Evolutionary conservation across 495 filamentous ascomycete species (phyloP).

Genomic region (Cercophora newfieldiana): DNA sequence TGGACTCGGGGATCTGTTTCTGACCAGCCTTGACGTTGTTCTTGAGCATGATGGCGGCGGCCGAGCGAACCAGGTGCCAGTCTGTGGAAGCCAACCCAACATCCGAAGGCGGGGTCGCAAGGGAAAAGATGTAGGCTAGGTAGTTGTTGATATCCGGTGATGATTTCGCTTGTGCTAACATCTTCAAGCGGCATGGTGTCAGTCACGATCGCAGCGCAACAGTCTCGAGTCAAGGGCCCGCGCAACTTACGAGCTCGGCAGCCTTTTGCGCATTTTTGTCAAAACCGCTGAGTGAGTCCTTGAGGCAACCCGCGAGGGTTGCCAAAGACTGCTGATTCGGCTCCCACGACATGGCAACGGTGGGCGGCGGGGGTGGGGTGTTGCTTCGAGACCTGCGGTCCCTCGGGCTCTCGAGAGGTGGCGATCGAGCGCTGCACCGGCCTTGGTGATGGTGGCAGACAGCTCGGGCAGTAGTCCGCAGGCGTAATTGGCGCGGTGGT

Average conservation of each 20-base stretch:
- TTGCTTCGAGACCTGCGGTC: background rate
- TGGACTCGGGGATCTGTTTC: constrained; percentile 67
- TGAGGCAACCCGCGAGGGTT: constrained; percentile 85
- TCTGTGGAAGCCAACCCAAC: constrained; percentile 56
- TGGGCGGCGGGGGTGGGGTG: constrained; percentile 7
- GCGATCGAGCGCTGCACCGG: constrained; percentile 8
- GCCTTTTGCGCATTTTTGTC: constrained; percentile 77
- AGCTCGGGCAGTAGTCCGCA: background rate
- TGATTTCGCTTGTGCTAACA: constrained; percentile 87
- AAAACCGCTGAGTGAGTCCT: constrained; percentile 85
- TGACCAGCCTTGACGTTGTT: constrained; percentile 78
- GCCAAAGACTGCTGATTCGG: constrained; percentile 81
- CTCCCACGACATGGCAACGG: constrained; percentile 80
- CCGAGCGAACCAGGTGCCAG: constrained; percentile 76
- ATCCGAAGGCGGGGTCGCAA: constrained; percentile 57
- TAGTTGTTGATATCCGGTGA: constrained; percentile 98
- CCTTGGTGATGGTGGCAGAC: background rate
- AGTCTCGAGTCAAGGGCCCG: constrained; percentile 10
- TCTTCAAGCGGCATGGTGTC: constrained; percentile 53
- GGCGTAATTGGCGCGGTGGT: constrained; percentile 2
- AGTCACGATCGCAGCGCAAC: constrained; percentile 16
- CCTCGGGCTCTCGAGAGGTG: constrained; percentile 6
- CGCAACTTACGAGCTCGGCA: constrained; percentile 62
- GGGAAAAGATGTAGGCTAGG: constrained; percentile 85
- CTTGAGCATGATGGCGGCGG: constrained; percentile 91